Conservation (phyloP, 202 grass and related monocot genomes). For the Elaeis oleifera region DNA sequence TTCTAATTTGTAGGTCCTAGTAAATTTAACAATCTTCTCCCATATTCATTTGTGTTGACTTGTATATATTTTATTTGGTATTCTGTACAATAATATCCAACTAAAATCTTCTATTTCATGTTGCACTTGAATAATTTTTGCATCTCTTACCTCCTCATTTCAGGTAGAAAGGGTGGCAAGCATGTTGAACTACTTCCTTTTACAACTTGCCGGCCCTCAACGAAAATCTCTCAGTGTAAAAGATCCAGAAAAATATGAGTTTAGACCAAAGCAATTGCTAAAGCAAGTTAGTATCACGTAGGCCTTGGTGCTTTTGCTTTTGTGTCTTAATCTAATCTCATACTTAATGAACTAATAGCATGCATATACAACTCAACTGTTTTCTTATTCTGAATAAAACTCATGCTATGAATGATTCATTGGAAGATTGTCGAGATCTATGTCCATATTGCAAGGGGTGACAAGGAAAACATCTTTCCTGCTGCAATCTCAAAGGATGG, state of each 20-base stretch:
- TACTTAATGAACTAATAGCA: conserved; percentile 1
- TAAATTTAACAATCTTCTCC: too few species aligned
- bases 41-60: too few species aligned
- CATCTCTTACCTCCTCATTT: conserved; percentile 7
- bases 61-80: conserved; percentile 1
- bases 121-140: conserved; percentile 7
- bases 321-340: conserved; percentile 3
- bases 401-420: background rate
- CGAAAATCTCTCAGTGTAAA: conserved; percentile 87
- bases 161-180: conserved; percentile 92
- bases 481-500: conserved; percentile 89
- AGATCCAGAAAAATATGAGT: conserved; percentile 99
- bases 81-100: conserved; percentile 3
- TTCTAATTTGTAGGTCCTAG: too few species aligned
- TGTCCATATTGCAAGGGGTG: conserved; percentile 93
- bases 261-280: conserved; percentile 83
- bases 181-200: conserved; percentile 99
- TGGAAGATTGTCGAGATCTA: conserved; percentile 80
- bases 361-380: too few species aligned
- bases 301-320: conserved; percentile 1
- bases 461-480: conserved; percentile 68
- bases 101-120: background rate
- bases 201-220: conserved; percentile 94
- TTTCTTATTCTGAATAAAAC: background rate
- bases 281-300: conserved; percentile 52